These are phyloP conservation scores for Spathaspora girioi DNA, from an alignment of 805 yeast species.

Conservation along the genomic window DNA sequence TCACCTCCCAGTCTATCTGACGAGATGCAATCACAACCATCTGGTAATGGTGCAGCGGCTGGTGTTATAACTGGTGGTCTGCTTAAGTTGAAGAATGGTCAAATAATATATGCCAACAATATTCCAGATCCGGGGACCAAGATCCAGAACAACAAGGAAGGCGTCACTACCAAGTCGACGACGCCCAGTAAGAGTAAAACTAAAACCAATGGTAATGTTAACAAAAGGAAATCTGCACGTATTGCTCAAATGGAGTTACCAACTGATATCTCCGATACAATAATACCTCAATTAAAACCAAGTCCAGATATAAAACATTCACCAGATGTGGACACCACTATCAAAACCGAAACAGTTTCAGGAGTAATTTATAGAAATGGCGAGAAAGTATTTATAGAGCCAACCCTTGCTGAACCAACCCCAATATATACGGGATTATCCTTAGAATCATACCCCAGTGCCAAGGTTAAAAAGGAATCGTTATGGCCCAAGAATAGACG, in stretches of 20 bases:
- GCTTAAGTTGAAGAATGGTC: background rate
- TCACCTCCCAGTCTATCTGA: background rate
- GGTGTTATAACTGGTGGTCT: background rate
- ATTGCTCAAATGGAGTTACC: background rate
- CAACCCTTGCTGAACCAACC: conserved; percentile 49
- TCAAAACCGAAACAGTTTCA: background rate
- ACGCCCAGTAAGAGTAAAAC: too few species aligned
- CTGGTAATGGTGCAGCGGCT: background rate
- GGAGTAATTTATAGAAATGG: conserved; percentile 6
- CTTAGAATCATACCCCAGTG: conserved; percentile 63
- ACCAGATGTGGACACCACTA: background rate
- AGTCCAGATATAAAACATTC: conserved; percentile 9
- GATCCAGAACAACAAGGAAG: background rate
- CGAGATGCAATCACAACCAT: background rate
- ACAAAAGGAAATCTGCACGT: conserved; percentile 4
- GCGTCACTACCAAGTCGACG: background rate
- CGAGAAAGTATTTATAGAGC: conserved; percentile 48
- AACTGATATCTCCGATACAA: background rate
- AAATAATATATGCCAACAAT: background rate
- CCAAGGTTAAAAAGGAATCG: conserved; percentile 53
- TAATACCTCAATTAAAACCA: conserved; percentile 2
- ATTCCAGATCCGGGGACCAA: background rate
- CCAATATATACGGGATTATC: conserved; percentile 73
- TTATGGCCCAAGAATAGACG: conserved; percentile 42
- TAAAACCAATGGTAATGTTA: background rate